Conservation (phyloP, 2,329 filamentous ascomycete genomes). For the Cytospora piceae region DNA sequence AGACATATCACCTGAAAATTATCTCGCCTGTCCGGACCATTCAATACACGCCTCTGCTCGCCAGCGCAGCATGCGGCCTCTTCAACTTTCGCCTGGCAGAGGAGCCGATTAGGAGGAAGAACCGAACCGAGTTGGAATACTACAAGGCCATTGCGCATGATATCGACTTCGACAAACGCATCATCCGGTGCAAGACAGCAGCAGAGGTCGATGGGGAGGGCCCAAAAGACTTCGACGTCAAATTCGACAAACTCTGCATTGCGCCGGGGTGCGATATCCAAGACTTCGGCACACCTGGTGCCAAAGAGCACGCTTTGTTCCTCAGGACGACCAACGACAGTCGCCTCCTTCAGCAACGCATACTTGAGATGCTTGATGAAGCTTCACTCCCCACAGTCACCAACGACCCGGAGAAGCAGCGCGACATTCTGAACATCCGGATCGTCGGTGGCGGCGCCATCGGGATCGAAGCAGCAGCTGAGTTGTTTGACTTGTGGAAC, state of each 20-base stretch:
- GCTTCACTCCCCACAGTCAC: slow-evolving; percentile 35
- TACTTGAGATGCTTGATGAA: slow-evolving; percentile 38
- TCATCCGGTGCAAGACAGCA: slow-evolving; percentile 41
- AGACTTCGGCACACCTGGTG: slow-evolving; percentile 46
- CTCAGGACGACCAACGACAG: slow-evolving; percentile 43
- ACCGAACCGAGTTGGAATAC: slow-evolving; percentile 38
- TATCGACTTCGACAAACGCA: slow-evolving; percentile 43
- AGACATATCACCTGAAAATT: slow-evolving; percentile 44
- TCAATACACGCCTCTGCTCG: slow-evolving; percentile 49
- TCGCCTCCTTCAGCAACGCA: slow-evolving; percentile 39
- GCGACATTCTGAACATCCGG: slow-evolving; percentile 42
- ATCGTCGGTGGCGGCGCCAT: slow-evolving; percentile 48
- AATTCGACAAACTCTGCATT: slow-evolving; percentile 47
- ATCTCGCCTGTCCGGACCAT: slow-evolving; percentile 48
- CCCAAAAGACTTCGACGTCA: slow-evolving; percentile 40
- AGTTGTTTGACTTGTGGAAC: slow-evolving; percentile 47
- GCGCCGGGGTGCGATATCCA: slow-evolving; percentile 47
- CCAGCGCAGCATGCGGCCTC: slow-evolving; percentile 48
- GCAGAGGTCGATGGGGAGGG: slow-evolving; percentile 38
- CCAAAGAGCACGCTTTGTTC: slow-evolving; percentile 44
- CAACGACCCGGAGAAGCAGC: slow-evolving; percentile 36
- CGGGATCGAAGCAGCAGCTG: slow-evolving; percentile 48
- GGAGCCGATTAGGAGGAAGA: slow-evolving; percentile 45
- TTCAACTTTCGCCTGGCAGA: slow-evolving; percentile 51
- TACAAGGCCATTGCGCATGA: slow-evolving; percentile 45